These are phyloP conservation scores for Colletotrichum chrysophilum DNA, from an alignment of 2,329 filamentous ascomycete genomes.

Conservation along the genomic window DNA sequence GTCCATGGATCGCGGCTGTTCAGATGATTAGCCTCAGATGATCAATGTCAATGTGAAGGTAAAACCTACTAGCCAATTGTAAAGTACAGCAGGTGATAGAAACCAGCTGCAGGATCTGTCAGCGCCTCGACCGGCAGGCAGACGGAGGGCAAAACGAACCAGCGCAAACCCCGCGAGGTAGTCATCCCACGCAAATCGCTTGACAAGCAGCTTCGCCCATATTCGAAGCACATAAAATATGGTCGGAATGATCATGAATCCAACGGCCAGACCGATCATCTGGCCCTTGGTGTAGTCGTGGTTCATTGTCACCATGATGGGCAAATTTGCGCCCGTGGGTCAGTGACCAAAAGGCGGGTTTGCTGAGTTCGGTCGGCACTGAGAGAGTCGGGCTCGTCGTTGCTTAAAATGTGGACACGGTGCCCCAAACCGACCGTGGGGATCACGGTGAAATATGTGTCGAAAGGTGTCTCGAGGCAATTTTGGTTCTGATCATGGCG, in stretches of 20 bases:
- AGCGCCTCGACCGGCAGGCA: background rate
- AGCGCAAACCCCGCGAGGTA: constrained; percentile 16
- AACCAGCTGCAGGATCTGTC: background rate
- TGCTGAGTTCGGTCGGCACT: background rate
- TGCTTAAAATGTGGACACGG: background rate
- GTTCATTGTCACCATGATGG: background rate
- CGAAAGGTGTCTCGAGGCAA: background rate
- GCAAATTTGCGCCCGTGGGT: background rate
- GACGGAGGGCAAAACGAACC: background rate
- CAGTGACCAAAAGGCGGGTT: background rate
- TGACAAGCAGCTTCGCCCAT: constrained; percentile 20
- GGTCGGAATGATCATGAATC: constrained; percentile 16
- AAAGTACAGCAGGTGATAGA: constrained; percentile 11
- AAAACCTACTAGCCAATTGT: constrained; percentile 5
- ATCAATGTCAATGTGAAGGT: too few species aligned
- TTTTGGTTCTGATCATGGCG: background rate
- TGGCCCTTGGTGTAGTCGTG: constrained; percentile 19
- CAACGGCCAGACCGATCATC: constrained; percentile 17
- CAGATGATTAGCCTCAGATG: background rate
- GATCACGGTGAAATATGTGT: background rate
- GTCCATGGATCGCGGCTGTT: constrained; percentile 8
- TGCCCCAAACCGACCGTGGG: background rate
- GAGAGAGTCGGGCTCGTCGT: background rate
- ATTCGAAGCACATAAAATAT: constrained; percentile 12
- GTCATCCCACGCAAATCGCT: constrained; percentile 17